Evolutionary conservation across 768 basidiomycete genomes (phyloP), one percentile per base, ranked within the genome.

Genomic region (Leucogyrophana mollusca): DNA sequence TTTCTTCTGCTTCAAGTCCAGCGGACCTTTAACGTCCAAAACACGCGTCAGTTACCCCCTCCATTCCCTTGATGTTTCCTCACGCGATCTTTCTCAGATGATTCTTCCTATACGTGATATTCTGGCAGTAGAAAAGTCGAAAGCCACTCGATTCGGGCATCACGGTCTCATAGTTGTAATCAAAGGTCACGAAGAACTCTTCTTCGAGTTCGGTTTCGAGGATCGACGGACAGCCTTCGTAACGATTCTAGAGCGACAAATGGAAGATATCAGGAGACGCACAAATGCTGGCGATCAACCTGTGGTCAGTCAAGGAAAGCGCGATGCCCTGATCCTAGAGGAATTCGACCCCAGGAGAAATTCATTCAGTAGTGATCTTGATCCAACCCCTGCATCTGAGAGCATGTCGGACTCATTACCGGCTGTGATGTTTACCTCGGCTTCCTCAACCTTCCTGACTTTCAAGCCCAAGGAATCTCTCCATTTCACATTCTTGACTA

Each of bases 181-280:
- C 56, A 90, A 88, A 57, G 95, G 95, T 1, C 93, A 98, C 60
- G 95, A 99, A 67, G 95, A 99, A 62, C 74, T 98, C 9, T 99
- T 99, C 73, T 88, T 98, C 56, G 96, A 99, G 66, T 95, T 99
- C 61, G 74, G 77, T 34, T 82, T 85, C 16, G 80, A 86, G 46
- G 85, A 90, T 45, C 84, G 90, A 52, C 82, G 95, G 18, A 76
- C 85, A 52, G 82, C 84, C 1, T 94, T 94, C 58, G 78, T 88
- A 16, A 64, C 64, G 10, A 72, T 94, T 16, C 70, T 99, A 36
- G 83, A 94, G 53, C 74, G 76, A 20, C 90, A 93, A 61, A 79
- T 94, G 61, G 94, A 97, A 42, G 79, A 82, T 37, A 72, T 82
- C 10, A 77, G 79, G 45, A 71, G 66, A 45, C 73, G 80, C 4